Evolutionary conservation across 148 eudicot species (phyloP).

Genomic region (Beta vulgaris): DNA sequence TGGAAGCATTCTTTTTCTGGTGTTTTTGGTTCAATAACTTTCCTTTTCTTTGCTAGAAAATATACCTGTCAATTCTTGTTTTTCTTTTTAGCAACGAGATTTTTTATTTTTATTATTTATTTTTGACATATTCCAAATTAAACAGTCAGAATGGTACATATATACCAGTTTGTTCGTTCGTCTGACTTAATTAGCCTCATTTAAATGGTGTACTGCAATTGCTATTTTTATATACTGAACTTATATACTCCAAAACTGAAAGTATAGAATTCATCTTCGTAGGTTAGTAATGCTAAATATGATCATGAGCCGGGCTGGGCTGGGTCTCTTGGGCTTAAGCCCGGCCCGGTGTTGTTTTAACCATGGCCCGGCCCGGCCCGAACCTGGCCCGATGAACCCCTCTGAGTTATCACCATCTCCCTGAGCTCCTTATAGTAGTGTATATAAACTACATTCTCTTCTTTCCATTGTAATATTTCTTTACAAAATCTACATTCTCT

Average conservation of each 20-base stretch:
- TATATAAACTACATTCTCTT: no score
- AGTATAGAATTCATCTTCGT: no score
- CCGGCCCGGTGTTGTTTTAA: no score
- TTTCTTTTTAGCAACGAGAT: background rate
- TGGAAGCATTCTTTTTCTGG: conserved; percentile 3
- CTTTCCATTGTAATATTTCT: no score
- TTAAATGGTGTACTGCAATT: conserved; percentile 4
- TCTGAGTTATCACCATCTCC: no score
- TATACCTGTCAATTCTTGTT: background rate
- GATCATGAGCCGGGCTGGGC: no score
- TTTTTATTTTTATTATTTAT: background rate
- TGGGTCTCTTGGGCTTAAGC: no score
- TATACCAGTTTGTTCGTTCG: background rate
- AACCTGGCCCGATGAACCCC: no score
- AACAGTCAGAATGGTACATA: background rate
- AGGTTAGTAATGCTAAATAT: no score
- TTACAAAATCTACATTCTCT: no score
- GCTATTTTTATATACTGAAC: conserved; percentile 23
- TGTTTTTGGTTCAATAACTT: background rate
- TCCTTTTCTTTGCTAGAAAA: conserved; percentile 4
- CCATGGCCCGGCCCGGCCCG: no score
- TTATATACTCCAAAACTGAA: conserved; percentile 1
- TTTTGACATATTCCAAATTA: conserved; percentile 4
- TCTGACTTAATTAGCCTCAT: background rate
- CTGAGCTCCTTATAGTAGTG: no score